Conservation (phyloP, 116 monocot species). For the Papilionanthe hybrid region DNA sequence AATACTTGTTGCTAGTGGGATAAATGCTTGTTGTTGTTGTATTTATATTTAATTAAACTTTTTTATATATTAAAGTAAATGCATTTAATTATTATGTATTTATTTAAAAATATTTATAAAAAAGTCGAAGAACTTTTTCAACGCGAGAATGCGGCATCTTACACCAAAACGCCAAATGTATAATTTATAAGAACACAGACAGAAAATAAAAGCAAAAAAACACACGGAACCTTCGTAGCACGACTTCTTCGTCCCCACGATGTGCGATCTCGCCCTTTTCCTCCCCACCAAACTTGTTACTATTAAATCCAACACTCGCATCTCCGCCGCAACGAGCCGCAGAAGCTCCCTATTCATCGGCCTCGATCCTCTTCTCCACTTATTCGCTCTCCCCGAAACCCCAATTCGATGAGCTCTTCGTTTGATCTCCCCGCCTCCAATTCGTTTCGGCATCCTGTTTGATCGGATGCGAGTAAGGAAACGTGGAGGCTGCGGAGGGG, state of each 20-base stretch:
- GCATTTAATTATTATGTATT: too few relatives aligned
- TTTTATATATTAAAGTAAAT: too few relatives aligned
- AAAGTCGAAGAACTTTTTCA: too few relatives aligned
- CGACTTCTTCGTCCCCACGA: constrained; percentile 2
- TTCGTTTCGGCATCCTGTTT: background rate
- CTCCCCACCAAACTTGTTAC: background rate
- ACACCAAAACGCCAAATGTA: too few relatives aligned
- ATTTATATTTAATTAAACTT: too few relatives aligned
- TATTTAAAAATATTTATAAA: too few relatives aligned
- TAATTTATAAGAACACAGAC: too few relatives aligned
- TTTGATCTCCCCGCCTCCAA: background rate
- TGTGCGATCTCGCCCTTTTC: constrained; percentile 3
- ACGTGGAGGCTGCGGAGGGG: background rate
- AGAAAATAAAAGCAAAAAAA: too few relatives aligned
- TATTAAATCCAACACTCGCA: background rate
- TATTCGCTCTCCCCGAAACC: background rate
- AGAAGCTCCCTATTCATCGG: background rate
- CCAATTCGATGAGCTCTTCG: background rate
- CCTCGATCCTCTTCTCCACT: background rate
- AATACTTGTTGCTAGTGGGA: too few relatives aligned
- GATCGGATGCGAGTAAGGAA: constrained; percentile 1
- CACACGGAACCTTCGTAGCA: background rate
- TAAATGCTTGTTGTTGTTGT: too few relatives aligned
- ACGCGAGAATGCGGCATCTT: too few relatives aligned
- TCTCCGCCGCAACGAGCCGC: background rate